Evolutionary conservation across 1,284 basidiomycete genomes (phyloP), one percentile per base, ranked within the genome.

Genomic region (Puccinia hordei): DNA sequence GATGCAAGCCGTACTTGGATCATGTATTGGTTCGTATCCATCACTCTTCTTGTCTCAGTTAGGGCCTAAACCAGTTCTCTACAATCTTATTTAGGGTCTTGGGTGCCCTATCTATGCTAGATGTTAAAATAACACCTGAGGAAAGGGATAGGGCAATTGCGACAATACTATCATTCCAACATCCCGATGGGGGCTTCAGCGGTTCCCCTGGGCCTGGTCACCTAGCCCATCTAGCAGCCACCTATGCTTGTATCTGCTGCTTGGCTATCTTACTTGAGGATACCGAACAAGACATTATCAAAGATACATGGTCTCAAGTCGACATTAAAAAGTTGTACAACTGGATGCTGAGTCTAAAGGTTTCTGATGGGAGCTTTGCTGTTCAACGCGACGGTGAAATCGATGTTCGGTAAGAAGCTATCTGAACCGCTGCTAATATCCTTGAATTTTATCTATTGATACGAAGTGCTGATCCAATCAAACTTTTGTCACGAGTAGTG

Each of bases 341-440:
- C 5, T 98, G 95, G 87, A 95, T 98, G 87, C 90, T 96, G 89
- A 91, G 92, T 0, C 87, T 98, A 81, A 99, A 99, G 86, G 92
- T 94, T 83, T 89, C 91, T 0, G 95, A 99, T 85, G 97, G 97
- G 0, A 95, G 94, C 0, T 98, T 98, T 86, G 88, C 93, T 27
- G 96, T 99, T 13, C 90, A 94, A 33, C 88, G 90, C 73, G 90
- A 93, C 59, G 94, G 92, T 30, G 96, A 99, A 86, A 92, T 98
- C 10, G 97, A 99, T 84, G 93, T 98, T 33, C 89, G 93, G 92
- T 92, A 17, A 71, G 55, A 17, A 71, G 55, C 41, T 27, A 17
- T 68, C 66, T 27, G 1, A 1, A 46, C 19, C 53, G 44, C 73
- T 27, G 46, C 46, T 55, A 4, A 17, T 61, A n/a, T n/a, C n/a